phyloP scores from a whole-genome alignment of 768 basidiomycete species.

The Sporobolomyces phaffii region DNA sequence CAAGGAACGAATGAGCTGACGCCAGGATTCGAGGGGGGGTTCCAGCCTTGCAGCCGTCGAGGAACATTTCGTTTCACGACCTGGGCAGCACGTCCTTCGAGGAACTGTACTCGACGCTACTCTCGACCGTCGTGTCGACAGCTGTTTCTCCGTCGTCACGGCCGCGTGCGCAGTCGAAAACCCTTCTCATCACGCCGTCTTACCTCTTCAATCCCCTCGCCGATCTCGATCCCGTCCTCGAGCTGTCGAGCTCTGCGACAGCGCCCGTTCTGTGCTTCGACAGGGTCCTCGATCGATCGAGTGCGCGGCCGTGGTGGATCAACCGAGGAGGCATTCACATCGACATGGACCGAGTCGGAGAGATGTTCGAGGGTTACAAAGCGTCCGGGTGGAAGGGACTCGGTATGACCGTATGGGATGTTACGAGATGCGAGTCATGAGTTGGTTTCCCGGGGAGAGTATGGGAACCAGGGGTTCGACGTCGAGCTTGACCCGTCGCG shows the following conservation, averaged over 20 bases:
- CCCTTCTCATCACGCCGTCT: constrained; percentile 17
- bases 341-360: constrained; percentile 31
- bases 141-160: too few relatives aligned
- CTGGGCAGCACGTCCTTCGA: not conserved
- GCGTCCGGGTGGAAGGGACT: not conserved
- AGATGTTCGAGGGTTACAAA: not conserved
- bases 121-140: not conserved
- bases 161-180: not conserved
- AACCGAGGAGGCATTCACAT: constrained; percentile 27
- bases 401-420: constrained; percentile 14
- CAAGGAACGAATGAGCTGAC: too few relatives aligned
- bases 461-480: too few relatives aligned
- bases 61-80: not conserved
- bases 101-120: not conserved
- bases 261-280: too few relatives aligned
- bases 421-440: not conserved
- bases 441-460: too few relatives aligned
- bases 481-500: too few relatives aligned
- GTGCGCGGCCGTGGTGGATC: too few relatives aligned
- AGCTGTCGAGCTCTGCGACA: too few relatives aligned
- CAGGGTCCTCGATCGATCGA: too few relatives aligned
- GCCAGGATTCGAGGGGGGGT: too few relatives aligned
- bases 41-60: too few relatives aligned
- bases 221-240: too few relatives aligned
- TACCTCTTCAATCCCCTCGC: constrained; percentile 14